Conservation (phyloP, 768 basidiomycete species). For the Erythrobasidium yunnanense region DNA sequence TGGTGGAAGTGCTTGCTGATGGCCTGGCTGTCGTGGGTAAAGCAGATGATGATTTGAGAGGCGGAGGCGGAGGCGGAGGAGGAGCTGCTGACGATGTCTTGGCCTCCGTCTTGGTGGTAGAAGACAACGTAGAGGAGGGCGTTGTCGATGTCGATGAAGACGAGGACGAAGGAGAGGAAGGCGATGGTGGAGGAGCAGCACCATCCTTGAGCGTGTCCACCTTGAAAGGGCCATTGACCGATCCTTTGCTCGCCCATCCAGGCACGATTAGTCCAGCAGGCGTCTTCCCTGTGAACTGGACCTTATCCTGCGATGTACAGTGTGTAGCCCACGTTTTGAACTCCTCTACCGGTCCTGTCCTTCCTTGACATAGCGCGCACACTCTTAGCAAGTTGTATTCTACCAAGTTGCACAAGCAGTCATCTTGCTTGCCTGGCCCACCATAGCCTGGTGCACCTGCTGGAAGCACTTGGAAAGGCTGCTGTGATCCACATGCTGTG, state of each 20-base stretch:
- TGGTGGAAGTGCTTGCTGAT: neutral
- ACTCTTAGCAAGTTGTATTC: conserved; percentile 23
- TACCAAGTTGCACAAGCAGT: conserved; percentile 17
- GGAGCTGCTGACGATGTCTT: no score
- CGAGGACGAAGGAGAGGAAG: neutral
- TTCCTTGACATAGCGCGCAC: conserved; percentile 10
- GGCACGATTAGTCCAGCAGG: conserved; percentile 1
- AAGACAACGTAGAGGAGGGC: no score
- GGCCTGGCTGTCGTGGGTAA: neutral
- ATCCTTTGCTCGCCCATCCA: conserved; percentile 1
- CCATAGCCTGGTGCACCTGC: conserved; percentile 2
- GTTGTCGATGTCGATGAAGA: no score
- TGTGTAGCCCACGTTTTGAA: conserved; percentile 8
- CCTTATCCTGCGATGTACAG: conserved; percentile 1
- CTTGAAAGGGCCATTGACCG: neutral
- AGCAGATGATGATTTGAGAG: neutral
- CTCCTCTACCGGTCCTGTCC: neutral
- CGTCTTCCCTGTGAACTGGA: neutral
- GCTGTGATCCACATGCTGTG: neutral
- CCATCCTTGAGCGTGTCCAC: neutral
- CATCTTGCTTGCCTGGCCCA: conserved; percentile 13
- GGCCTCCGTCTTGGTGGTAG: no score
- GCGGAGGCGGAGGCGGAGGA: neutral
- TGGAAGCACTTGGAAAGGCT: neutral
- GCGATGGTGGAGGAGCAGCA: no score